Percentiles rank a stretch among this genome's conserved stretches.
Evolutionary conservation across 106 monocot species (phyloP).

Genomic region (Narthecium ossifragum): DNA sequence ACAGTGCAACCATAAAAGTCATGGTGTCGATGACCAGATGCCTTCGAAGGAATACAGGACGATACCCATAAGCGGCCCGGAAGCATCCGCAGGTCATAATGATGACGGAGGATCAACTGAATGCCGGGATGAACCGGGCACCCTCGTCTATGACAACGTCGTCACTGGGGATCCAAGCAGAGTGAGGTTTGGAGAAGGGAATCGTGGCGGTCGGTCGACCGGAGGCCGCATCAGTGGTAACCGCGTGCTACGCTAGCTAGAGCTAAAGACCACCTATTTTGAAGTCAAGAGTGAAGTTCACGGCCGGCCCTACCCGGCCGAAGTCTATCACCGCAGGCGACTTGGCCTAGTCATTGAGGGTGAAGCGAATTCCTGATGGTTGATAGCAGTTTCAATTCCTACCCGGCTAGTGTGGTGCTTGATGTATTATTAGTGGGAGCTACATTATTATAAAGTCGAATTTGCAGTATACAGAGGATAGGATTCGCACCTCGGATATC

Average conservation of each 20-base stretch:
- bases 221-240: conserved; percentile 5
- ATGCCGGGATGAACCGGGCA: background rate
- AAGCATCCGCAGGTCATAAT: background rate
- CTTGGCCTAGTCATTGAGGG: too few species aligned
- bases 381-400: too few species aligned
- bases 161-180: conserved; percentile 1
- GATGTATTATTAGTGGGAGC: too few species aligned
- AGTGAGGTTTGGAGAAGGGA: conserved; percentile 4
- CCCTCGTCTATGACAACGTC: background rate
- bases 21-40: background rate
- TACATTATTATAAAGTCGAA: too few species aligned
- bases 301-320: too few species aligned
- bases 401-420: too few species aligned
- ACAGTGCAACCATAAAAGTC: background rate
- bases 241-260: background rate
- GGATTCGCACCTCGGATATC: too few species aligned
- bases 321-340: too few species aligned
- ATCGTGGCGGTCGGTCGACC: background rate
- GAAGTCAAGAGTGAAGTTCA: too few species aligned
- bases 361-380: too few species aligned
- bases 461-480: too few species aligned
- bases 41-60: background rate
- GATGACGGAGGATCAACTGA: background rate
- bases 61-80: background rate
- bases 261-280: too few species aligned